Percentiles rank a stretch among this genome's conserved stretches.
Conservation (phyloP, 306 rosid species). For the Carpinus viminea region DNA sequence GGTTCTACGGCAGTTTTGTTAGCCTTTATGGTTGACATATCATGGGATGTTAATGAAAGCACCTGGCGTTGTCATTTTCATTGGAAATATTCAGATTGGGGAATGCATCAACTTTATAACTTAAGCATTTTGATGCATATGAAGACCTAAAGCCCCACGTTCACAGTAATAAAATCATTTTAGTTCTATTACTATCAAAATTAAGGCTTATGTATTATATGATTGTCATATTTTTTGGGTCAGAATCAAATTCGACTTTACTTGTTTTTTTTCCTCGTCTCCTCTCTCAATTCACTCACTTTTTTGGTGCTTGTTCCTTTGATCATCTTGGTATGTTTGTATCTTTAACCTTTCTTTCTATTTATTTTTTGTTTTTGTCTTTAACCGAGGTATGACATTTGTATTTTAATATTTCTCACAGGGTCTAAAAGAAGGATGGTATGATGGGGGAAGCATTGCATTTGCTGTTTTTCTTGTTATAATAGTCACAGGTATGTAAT, state of each 20-base stretch:
- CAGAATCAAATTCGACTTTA: background rate
- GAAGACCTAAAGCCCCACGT: background rate
- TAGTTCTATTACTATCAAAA: background rate
- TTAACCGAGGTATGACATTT: slow-evolving; percentile 23
- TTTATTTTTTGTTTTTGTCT: slow-evolving; percentile 1
- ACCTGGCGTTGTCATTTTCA: background rate
- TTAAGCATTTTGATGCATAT: background rate
- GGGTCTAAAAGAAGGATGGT: slow-evolving; percentile 92
- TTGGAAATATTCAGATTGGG: background rate
- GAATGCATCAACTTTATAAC: background rate
- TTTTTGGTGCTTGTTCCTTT: slow-evolving; percentile 19
- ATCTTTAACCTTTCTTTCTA: background rate
- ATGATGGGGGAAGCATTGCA: slow-evolving; percentile 93
- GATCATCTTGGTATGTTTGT: slow-evolving; percentile 5
- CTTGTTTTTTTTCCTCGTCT: slow-evolving; percentile 5
- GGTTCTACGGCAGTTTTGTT: too few species aligned
- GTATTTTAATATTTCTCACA: slow-evolving; percentile 33
- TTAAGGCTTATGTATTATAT: background rate
- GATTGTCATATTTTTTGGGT: background rate
- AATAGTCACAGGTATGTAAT: slow-evolving; percentile 74
- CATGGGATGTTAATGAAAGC: background rate
- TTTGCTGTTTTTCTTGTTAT: slow-evolving; percentile 89
- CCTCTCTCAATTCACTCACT: slow-evolving; percentile 4
- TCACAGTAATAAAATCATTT: background rate
- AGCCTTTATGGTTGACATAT: background rate